These are phyloP conservation scores for Tephrocybe sp. DNA, from an alignment of 768 basidiomycete genomes.

Conservation along the genomic window DNA sequence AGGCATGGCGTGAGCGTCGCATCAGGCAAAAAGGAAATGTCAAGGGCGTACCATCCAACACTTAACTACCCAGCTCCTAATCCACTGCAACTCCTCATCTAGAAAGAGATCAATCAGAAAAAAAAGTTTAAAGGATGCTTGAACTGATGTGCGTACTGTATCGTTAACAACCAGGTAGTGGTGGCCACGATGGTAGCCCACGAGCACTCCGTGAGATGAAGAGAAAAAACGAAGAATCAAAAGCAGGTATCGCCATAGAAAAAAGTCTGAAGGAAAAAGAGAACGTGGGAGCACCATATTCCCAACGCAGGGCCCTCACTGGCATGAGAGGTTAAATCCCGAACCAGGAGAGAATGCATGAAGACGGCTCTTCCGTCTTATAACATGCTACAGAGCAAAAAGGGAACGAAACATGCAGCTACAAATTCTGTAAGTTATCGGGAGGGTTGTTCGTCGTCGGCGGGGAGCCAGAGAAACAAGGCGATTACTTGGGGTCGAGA, in stretches of 20 bases:
- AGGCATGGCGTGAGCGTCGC: too few species aligned
- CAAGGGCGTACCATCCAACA: constrained; percentile 2
- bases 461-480: neutral
- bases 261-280: neutral
- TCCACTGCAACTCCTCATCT: neutral
- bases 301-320: neutral
- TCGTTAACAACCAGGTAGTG: neutral
- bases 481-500: constrained; percentile 1
- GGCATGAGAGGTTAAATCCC: neutral
- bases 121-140: neutral
- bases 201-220: neutral
- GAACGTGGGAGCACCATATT: neutral
- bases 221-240: neutral
- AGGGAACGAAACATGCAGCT: neutral
- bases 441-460: neutral
- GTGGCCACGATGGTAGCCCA: neutral
- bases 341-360: neutral
- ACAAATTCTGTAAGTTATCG: neutral
- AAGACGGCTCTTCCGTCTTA: neutral
- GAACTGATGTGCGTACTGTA: neutral
- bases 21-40: neutral
- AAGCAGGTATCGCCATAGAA: neutral
- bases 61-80: constrained; percentile 1
- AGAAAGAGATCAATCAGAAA: neutral
- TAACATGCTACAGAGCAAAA: neutral